Evolutionary conservation across 495 filamentous ascomycete species (phyloP), one percentile per base, ranked within the genome.

Genomic region (Choiromyces venosus): DNA sequence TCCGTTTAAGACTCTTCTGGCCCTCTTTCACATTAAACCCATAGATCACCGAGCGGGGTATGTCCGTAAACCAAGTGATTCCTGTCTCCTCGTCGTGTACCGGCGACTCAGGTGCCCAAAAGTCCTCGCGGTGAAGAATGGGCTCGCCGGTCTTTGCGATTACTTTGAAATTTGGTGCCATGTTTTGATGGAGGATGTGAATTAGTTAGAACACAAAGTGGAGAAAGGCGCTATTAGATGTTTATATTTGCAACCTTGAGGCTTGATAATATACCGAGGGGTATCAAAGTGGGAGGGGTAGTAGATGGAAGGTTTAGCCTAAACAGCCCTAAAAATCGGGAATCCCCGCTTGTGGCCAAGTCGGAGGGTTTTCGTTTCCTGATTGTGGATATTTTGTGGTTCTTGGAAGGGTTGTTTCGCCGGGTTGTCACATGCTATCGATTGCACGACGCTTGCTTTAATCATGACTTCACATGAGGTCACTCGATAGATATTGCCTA

Each of bases 81-180:
- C 77, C 72, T 1, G 72, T 75, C 38, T 70, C 68, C 18, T 52
- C 18, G 36, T 75, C 77, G 21, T 71, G 56, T 0, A 79, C 68
- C 19, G 77, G 77, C 0, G 76, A 78, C 35, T 79, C 77, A 1
- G 77, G 67, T 7, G 75, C 69, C 72, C 72, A 79, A 40, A 79
- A 79, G 9, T 79, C 76, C 10, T 73, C 70, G 14, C 37, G 35
- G 35, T 75, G 76, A 6, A 79, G 37, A 19, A 79, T 64, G 1
- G 77, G 77, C 33, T 74, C 74, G 38, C 70, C 39, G 21, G 76
- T 37, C 5, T 65, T 74, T 10, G 75, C 75, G 61, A 79, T 78
- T 4, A 79, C 66, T 12, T 67, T 46, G 40, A 77, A 77, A 21
- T 66, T 44, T 21, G 74, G 66, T 18, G 66, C 52, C 73, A 77